A percentile compares a stretch with the other conserved stretches of the same genome.
Evolutionary conservation across 208 protist species (phyloP).

Genomic region (Crithidia sp.): DNA sequence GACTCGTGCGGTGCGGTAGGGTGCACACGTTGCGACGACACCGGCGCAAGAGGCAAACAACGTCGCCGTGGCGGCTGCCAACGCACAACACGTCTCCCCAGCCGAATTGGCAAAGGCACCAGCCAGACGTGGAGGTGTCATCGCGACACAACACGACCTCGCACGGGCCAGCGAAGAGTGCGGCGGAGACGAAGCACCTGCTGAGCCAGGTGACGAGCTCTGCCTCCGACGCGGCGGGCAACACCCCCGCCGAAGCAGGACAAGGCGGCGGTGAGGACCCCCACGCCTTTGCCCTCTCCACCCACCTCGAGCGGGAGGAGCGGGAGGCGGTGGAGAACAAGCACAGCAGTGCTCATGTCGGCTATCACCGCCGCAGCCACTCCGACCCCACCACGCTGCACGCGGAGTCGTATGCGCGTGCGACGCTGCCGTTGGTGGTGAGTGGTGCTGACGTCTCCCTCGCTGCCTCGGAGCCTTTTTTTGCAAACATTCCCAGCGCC

Average conservation of each 20-base stretch:
- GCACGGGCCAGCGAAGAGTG: neutral
- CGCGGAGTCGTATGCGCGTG: neutral
- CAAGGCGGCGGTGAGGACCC: constrained; percentile 2
- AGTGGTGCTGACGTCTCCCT: constrained; percentile 2
- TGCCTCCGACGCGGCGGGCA: neutral
- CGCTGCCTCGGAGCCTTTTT: constrained; percentile 9
- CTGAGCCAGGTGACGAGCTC: constrained; percentile 9
- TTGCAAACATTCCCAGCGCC: neutral
- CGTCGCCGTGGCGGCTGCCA: neutral
- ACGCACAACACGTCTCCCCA: neutral
- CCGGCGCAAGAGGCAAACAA: neutral
- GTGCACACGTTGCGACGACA: neutral
- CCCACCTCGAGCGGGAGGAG: constrained; percentile 10
- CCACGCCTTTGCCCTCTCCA: neutral
- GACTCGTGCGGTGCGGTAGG: constrained; percentile 21
- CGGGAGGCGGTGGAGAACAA: constrained; percentile 6
- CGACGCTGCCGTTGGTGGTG: constrained; percentile 1
- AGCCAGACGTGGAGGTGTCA: neutral
- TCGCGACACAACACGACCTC: neutral
- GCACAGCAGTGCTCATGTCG: neutral
- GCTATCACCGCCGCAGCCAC: neutral
- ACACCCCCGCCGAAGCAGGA: neutral
- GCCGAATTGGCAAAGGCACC: neutral
- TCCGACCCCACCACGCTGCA: neutral
- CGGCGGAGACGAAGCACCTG: constrained; percentile 10